Evolutionary conservation across 768 basidiomycete genomes (phyloP), one percentile per base, ranked within the genome.

Genomic region (Phaffia australis): DNA sequence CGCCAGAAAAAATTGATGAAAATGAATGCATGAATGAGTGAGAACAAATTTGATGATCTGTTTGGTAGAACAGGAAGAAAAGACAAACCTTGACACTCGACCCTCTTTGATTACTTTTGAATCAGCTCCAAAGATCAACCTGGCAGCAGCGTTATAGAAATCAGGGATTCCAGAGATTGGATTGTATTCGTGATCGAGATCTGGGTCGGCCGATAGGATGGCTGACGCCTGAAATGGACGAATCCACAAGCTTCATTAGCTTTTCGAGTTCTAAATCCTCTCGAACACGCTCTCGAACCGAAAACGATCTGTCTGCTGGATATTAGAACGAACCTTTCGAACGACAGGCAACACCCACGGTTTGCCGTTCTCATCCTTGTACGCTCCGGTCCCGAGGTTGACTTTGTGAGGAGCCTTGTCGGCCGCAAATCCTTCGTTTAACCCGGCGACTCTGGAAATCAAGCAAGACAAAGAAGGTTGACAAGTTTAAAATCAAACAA

Each of bases 341-440:
- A 94, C 56, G 86, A 84, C 58, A 82, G 85, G 56, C 64, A 99
- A 80, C 63, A 99, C 84, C 75, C 91, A 98, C 6, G 94, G 94
- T 79, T 95, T 97, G 64, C 95, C 94, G 63, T 86, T 81, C 71
- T 85, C 89, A 72, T 99, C 92, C 68, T 94, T 83, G 81, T 92
- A 97, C 48, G 91, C 90, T 72, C 94, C 94, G 70, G 95, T 94
- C 74, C 94, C 95, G 65, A 99, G 81, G 76, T 94, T 94, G 77
- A 93, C 81, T 80, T 95, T 95, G 69, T 85, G 77, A 18, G 83
- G 80, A 75, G 80, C 82, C 2, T 82, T 74, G 75, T 95, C 89
- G 30, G 82, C 83, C 76, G 91, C 89, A 83, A 85, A 94, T 1
- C 88, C 84, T 21, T 88, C 87, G 0, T 89, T 90, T 70, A 95